Base-by-base conservation (phyloP, 495 filamentous ascomycete genomes). In the Xylaria telfairii region DNA sequence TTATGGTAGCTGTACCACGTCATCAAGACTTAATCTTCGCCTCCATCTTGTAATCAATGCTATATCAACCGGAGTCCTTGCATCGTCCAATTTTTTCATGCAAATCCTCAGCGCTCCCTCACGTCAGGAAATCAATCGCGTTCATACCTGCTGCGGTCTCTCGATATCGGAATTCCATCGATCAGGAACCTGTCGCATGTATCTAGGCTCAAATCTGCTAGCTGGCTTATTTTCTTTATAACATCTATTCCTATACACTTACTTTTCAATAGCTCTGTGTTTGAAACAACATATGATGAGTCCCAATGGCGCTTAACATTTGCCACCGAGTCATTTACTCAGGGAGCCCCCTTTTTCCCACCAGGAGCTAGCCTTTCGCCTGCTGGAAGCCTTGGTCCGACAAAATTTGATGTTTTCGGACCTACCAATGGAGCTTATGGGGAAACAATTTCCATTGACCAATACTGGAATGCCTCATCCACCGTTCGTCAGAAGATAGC, bases 221-320 rank as follows among this genome's bases (percentile, higher is more conserved):
- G 10, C n/a, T 74, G 72, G 66, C 0, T 59, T 15, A 17, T 74
- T 0, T 47, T 74, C 1, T 30, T 71, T 9, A 15, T 67, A 2
- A 57, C 28, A 10, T 72, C 72, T 0, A 17, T 74, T 47, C 72
- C 72, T 0, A 67, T 74, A 13, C 72, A 74, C 34, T 17, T 72
- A 2, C 61, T 74, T 6, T 74, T 74, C 26, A 74, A 72, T 39
- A 72, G 69, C 24, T 56, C 67, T 2, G n/a, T 74, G 4, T 74
- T 74, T 47, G 39, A 70, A 61, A 72, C 69, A 7, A 44, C n/a
- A 1, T 72, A 41, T 32, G 34, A 62, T 15, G 72, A 66, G 6
- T 62, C 69, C 0, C 41, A 72, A 9, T 74, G 72, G 72, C 19
- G 34, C 2, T 49, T 74, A 5, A 70, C 72, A 34, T 57, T 74